These are phyloP conservation scores for Epichloe aotearoae DNA, from an alignment of 2,329 filamentous ascomycete genomes.

Conservation along the genomic window DNA sequence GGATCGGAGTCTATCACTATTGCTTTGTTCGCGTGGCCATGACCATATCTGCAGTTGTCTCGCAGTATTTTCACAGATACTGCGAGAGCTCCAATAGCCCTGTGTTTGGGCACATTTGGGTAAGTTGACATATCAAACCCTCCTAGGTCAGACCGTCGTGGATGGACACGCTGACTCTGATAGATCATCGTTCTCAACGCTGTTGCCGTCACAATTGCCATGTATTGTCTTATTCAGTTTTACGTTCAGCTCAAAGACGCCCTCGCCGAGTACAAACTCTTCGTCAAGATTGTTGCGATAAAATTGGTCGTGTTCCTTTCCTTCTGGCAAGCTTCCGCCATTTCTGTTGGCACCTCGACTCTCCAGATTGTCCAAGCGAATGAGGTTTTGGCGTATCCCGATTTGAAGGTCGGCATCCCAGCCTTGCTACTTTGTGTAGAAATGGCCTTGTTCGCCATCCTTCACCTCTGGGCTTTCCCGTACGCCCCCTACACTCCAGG, in stretches of 20 bases:
- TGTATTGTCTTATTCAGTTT: conserved; percentile 83
- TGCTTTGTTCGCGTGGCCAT: conserved; percentile 69
- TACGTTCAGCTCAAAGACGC: conserved; percentile 63
- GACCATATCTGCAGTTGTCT: conserved; percentile 64
- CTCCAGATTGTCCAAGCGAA: conserved; percentile 50
- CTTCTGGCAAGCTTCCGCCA: conserved; percentile 62
- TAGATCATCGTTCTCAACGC: conserved; percentile 56
- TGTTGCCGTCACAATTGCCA: conserved; percentile 63
- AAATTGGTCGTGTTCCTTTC: conserved; percentile 86
- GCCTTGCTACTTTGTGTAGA: conserved; percentile 67
- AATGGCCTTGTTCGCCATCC: conserved; percentile 66
- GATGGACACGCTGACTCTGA: conserved; percentile 4
- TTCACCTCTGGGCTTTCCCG: conserved; percentile 75
- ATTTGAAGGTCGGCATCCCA: conserved; percentile 71
- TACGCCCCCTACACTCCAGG: conserved; percentile 53
- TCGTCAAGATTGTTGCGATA: conserved; percentile 73
- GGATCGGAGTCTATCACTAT: conserved; percentile 75
- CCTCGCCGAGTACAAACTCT: conserved; percentile 55
- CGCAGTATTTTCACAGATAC: conserved; percentile 56
- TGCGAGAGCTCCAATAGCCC: conserved; percentile 69
- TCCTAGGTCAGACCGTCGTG: not conserved
- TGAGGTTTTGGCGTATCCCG: conserved; percentile 51
- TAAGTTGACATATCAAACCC: conserved; percentile 22
- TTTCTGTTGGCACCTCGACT: conserved; percentile 39
- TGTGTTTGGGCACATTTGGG: conserved; percentile 75